Evolutionary conservation across 768 basidiomycete genomes (phyloP).

Genomic region (Hericium alpestre): DNA sequence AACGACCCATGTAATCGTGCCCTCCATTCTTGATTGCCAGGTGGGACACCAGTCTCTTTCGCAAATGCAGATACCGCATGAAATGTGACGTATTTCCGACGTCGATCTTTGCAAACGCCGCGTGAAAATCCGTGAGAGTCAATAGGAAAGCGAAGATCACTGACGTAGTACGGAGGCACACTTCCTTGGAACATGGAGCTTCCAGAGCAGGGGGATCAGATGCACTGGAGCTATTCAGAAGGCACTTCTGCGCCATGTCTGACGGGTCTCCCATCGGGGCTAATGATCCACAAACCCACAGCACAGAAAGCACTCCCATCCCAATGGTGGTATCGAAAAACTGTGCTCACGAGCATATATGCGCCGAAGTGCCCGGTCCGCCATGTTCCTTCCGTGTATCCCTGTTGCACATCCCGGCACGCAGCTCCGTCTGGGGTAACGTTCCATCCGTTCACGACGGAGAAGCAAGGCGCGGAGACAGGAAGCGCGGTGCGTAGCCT

Average conservation of each 20-base stretch:
- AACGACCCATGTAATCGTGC: conserved; percentile 1
- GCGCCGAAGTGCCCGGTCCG: neutral
- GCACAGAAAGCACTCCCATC: too few relatives aligned
- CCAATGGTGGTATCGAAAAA: neutral
- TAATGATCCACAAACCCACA: neutral
- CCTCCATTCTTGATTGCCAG: neutral
- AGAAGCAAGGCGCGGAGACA: neutral
- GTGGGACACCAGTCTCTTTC: neutral
- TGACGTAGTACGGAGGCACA: conserved; percentile 21
- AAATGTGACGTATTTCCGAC: neutral
- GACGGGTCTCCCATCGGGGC: conserved; percentile 1
- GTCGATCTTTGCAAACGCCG: neutral
- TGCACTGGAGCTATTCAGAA: neutral
- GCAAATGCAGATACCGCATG: neutral
- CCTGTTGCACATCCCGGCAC: neutral
- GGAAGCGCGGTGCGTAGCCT: neutral
- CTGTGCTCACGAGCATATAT: neutral
- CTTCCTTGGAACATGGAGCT: conserved; percentile 22
- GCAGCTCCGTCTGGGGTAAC: neutral
- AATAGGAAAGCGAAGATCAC: conserved; percentile 26
- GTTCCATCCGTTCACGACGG: neutral
- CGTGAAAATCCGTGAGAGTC: neutral
- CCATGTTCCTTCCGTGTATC: neutral
- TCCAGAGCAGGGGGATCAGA: conserved; percentile 4
- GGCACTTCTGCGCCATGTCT: neutral